These are phyloP conservation scores for Stephania yunnanensis DNA, from an alignment of 164 flowering plant species.

Conservation along the genomic window DNA sequence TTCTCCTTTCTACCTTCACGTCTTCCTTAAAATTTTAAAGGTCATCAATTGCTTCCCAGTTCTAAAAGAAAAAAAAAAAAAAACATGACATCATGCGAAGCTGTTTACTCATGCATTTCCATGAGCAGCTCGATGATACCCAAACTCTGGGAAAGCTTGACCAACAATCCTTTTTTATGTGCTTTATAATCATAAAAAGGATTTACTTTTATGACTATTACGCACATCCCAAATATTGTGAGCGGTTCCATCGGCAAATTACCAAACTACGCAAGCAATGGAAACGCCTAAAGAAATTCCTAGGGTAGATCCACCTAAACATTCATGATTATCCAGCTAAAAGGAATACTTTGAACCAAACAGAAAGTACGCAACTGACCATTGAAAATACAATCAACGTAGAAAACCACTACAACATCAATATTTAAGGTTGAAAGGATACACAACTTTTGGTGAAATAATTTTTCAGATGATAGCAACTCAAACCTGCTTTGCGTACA, in stretches of 20 bases:
- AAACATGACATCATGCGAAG: background rate
- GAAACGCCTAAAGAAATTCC: too few species aligned
- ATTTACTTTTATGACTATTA: too few species aligned
- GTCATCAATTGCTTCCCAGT: background rate
- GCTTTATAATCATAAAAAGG: too few species aligned
- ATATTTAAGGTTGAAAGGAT: background rate
- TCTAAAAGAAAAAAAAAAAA: background rate
- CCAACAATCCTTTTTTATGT: too few species aligned
- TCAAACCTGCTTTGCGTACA: conserved; percentile 91
- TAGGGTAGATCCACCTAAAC: too few species aligned
- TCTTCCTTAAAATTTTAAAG: background rate
- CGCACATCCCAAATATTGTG: too few species aligned
- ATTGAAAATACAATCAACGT: background rate
- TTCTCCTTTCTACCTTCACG: background rate
- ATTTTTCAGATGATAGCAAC: conserved; percentile 1
- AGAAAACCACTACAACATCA: background rate
- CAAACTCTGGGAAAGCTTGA: background rate
- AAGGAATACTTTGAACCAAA: background rate
- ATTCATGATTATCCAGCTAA: too few species aligned
- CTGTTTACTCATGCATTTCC: background rate
- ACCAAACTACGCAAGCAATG: too few species aligned
- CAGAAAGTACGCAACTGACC: background rate
- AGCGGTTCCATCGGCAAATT: too few species aligned
- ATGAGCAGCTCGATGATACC: background rate
- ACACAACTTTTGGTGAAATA: background rate